Conservation (phyloP, 768 basidiomycete species). For the Amanita exitialis region DNA sequence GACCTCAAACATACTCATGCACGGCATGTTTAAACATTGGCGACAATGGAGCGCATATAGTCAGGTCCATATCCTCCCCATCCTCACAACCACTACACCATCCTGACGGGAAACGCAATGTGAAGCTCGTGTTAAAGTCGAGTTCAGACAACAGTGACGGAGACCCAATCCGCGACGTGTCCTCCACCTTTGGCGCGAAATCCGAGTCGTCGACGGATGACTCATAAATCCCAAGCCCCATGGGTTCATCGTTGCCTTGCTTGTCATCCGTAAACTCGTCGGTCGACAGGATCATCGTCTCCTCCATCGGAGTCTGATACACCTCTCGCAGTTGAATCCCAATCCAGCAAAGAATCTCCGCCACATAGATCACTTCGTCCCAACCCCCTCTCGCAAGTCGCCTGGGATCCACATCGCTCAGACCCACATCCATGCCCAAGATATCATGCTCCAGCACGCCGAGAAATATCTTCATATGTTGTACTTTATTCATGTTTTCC, state of each 20-base stretch:
- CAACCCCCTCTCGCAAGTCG: slow-evolving; percentile 52
- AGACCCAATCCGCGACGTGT: background rate
- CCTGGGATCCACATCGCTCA: slow-evolving; percentile 56
- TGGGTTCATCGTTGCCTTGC: background rate
- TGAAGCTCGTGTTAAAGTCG: slow-evolving; percentile 1
- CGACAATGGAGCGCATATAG: background rate
- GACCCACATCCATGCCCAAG: slow-evolving; percentile 48
- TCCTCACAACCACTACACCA: background rate
- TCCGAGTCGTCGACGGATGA: background rate
- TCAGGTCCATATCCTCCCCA: background rate
- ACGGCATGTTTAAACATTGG: background rate
- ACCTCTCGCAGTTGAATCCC: slow-evolving; percentile 32
- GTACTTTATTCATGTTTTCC: slow-evolving; percentile 30
- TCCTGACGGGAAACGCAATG: background rate
- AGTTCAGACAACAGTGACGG: slow-evolving; percentile 5
- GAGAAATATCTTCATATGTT: slow-evolving; percentile 66
- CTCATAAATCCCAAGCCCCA: slow-evolving; percentile 4
- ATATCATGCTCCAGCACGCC: slow-evolving; percentile 65
- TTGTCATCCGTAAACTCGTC: background rate
- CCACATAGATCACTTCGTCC: slow-evolving; percentile 60
- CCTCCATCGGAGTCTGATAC: background rate
- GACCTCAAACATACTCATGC: background rate
- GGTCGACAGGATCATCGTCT: background rate
- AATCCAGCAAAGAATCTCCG: slow-evolving; percentile 61
- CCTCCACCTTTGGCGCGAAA: background rate